A percentile compares a stretch with the other conserved stretches of the same genome.
Evolutionary conservation across 2,329 filamentous ascomycete genomes (phyloP).

Genomic region (Monosporascus cannonballus): DNA sequence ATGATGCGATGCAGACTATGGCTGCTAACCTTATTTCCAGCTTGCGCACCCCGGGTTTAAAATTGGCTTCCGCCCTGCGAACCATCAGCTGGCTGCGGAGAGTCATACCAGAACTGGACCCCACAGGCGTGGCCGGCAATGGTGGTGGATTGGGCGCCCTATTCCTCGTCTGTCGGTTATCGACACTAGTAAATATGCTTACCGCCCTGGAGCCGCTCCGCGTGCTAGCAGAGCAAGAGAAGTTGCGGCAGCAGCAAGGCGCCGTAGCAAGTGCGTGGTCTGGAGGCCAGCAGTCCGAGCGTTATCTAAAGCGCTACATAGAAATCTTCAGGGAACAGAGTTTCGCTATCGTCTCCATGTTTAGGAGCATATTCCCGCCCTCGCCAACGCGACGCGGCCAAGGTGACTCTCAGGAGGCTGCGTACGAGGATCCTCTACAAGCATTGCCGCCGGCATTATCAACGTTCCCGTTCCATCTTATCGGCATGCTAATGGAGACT

Average conservation of each 20-base stretch:
- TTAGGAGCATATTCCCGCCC: conserved; percentile 76
- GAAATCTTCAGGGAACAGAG: conserved; percentile 97
- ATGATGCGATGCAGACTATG: conserved; percentile 83
- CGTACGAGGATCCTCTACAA: conserved; percentile 36
- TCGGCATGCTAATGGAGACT: conserved; percentile 74
- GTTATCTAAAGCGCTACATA: conserved; percentile 90
- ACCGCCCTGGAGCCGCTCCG: conserved; percentile 78
- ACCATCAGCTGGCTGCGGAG: conserved; percentile 88
- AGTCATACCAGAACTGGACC: conserved; percentile 73
- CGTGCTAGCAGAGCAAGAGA: conserved; percentile 86
- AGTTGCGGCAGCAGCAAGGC: conserved; percentile 37
- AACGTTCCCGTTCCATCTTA: conserved; percentile 78
- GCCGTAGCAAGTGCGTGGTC: conserved; percentile 44
- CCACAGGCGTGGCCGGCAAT: conserved; percentile 28
- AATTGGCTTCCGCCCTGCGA: conserved; percentile 83
- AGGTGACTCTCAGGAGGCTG: conserved; percentile 9
- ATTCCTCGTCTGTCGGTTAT: conserved; percentile 80
- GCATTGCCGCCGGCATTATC: conserved; percentile 70
- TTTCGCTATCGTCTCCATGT: conserved; percentile 92
- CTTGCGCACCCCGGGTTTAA: conserved; percentile 71
- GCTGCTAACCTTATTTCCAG: conserved; percentile 75
- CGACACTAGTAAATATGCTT: conserved; percentile 72
- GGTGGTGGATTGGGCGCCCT: conserved; percentile 72
- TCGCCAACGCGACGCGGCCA: conserved; percentile 6
- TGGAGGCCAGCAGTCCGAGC: conserved; percentile 84